These are phyloP conservation scores for Paraconiothyrium sp. DNA, from an alignment of 2,329 filamentous ascomycete species.

Conservation along the genomic window DNA sequence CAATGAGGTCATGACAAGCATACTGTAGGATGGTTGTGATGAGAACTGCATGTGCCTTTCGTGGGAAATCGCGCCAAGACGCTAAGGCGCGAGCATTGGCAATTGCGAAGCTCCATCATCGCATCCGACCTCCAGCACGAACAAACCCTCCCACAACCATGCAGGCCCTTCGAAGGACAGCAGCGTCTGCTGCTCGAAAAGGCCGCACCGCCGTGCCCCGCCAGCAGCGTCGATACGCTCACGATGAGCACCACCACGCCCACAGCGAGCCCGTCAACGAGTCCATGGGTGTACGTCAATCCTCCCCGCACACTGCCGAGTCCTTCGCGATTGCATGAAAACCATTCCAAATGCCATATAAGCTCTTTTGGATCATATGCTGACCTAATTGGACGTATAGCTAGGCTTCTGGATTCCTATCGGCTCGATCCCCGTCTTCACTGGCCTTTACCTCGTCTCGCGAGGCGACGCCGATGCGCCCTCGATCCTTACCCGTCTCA, in stretches of 20 bases:
- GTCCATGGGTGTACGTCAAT: constrained; percentile 60
- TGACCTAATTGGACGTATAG: constrained; percentile 43
- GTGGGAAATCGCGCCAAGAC: constrained; percentile 24
- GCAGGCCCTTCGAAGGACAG: constrained; percentile 58
- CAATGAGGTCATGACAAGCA: too few relatives aligned
- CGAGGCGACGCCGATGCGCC: constrained; percentile 51
- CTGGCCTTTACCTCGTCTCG: constrained; percentile 58
- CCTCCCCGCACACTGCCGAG: constrained; percentile 24
- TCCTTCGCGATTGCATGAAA: constrained; percentile 4
- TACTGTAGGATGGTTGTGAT: too few relatives aligned
- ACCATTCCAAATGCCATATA: neutral
- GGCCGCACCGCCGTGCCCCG: constrained; percentile 46
- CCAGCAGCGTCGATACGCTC: constrained; percentile 54
- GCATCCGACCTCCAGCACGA: constrained; percentile 29
- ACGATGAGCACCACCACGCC: constrained; percentile 47
- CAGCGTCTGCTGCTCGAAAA: constrained; percentile 52
- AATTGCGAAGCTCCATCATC: constrained; percentile 40
- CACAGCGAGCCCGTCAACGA: constrained; percentile 54
- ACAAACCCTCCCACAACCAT: constrained; percentile 43
- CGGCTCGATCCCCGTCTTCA: constrained; percentile 55
- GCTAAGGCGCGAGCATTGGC: constrained; percentile 25
- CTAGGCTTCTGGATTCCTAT: constrained; percentile 59
- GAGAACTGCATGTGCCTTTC: neutral
- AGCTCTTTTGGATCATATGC: constrained; percentile 15
- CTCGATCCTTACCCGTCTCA: constrained; percentile 59